Percentiles rank a stretch among this genome's conserved stretches.
Evolutionary conservation across 192 early-diverging fungal genomes (phyloP).

Genomic region (Chytriomyces sp.): DNA sequence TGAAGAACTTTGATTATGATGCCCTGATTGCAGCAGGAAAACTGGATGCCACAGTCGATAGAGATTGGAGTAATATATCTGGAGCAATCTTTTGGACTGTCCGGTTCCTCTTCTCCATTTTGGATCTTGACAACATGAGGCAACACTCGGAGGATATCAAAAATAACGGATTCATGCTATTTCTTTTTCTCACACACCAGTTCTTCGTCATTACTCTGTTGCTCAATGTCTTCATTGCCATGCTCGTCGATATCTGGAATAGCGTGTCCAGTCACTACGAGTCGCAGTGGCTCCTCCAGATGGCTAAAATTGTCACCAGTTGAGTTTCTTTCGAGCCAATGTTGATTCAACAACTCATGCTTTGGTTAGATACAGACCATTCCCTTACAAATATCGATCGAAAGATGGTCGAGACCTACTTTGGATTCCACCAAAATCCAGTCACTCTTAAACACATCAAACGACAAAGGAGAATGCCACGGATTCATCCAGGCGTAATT

Average conservation of each 20-base stretch:
- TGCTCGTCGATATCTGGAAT: constrained; percentile 17
- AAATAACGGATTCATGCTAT: not conserved
- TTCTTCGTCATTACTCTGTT: constrained; percentile 1
- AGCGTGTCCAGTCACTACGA: constrained; percentile 12
- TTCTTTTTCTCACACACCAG: constrained; percentile 6
- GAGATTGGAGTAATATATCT: constrained; percentile 2
- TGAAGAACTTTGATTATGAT: constrained; percentile 16
- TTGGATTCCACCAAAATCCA: constrained; percentile 19
- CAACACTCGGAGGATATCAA: not conserved
- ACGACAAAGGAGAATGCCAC: not conserved
- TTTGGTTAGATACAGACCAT: constrained; percentile 2
- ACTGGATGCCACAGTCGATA: not conserved
- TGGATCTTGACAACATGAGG: constrained; percentile 7
- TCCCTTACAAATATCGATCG: not conserved
- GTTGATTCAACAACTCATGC: not conserved
- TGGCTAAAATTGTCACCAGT: constrained; percentile 13
- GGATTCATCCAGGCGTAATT: not conserved
- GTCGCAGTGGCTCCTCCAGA: constrained; percentile 19
- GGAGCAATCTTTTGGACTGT: constrained; percentile 16
- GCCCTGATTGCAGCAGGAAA: not conserved
- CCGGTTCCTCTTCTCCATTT: constrained; percentile 7
- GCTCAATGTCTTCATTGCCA: constrained; percentile 12
- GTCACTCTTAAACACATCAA: not conserved
- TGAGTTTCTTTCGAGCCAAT: not conserved
- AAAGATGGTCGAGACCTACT: not conserved